Base-by-base conservation (phyloP, 805 yeast species). In the Helenozyma baotianmanensis region DNA sequence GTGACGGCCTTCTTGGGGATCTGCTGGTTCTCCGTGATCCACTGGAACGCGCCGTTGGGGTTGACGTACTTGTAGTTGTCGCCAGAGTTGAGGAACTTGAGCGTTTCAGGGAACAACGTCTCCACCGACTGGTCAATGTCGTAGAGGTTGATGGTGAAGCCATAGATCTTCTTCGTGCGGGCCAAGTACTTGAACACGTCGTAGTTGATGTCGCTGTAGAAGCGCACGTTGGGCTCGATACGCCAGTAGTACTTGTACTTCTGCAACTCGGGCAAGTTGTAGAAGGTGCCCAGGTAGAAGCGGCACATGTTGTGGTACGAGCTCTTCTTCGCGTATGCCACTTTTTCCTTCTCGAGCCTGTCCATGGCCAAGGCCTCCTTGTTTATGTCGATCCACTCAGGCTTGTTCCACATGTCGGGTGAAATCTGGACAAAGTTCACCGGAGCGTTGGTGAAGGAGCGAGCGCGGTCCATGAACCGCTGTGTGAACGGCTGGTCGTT, bases 301-400 rank as follows among this genome's bases (percentile, higher is more conserved):
- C 95, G 70, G 53, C 95, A 85, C 95, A 85, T 85, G 49, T 82
- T 80, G 49, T 83, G 94, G 48, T 85, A 85, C 0, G 88, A 79
- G 14, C 52, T 55, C 55, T 61, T 64, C 14, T 64, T 64, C 2
- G 88, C 85, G 51, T 82, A 82, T 4, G 78, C 82, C 11, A 79
- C 68, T 14, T 69, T 63, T 29, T 72, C 62, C 3, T 58, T 54
- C 4, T 45, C 53, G 47, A 77, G 36, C 9, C 52, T 37, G 15
- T 63, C 51, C 51, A 72, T 67, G 2, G 69, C 74, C 32, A 56
- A 51, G 9, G 44, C 45, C 37, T 72, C 72, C 29, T 53, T 58
- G 3, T 55, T 61, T 3, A 45, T 41, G 53, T 82, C 82, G 13
- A 84, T 76, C 48, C 50, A 48, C 2, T 48, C 45, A 0, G 94